phyloP scores from a whole-genome alignment of 1,284 basidiomycete species.

The Tilletia setariae region DNA sequence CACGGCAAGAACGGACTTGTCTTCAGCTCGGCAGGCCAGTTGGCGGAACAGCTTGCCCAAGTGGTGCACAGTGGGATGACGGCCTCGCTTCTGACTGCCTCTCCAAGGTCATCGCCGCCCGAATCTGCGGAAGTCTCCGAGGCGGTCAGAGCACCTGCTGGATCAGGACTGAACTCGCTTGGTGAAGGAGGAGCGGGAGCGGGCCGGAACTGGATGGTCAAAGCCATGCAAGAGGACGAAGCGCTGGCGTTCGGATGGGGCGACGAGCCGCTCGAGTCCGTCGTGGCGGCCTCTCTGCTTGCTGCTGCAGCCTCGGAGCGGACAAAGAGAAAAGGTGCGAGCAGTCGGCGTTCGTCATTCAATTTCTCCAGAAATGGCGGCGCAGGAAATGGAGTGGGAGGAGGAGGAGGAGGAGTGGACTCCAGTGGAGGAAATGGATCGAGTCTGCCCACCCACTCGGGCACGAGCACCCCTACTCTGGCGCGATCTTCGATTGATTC shows the following conservation, averaged over 20 bases:
- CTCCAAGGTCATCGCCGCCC: too few relatives aligned
- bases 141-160: constrained; percentile 18
- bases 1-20: constrained; percentile 76
- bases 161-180: constrained; percentile 5
- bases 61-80: constrained; percentile 20
- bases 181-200: constrained; percentile 2
- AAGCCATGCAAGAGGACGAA: constrained; percentile 7
- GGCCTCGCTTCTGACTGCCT: not conserved
- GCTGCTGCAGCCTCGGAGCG: not conserved
- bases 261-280: constrained; percentile 1
- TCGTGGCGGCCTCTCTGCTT: not conserved
- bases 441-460: constrained; percentile 1
- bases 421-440: not conserved
- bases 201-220: constrained; percentile 22
- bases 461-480: not conserved
- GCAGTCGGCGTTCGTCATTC: not conserved
- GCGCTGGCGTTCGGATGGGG: constrained; percentile 10
- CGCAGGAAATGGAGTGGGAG: not conserved
- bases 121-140: not conserved
- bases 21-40: constrained; percentile 68
- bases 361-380: constrained; percentile 4
- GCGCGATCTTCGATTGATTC: not conserved
- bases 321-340: not conserved
- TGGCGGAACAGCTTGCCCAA: constrained; percentile 68
- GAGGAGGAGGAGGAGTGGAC: too few relatives aligned